Evolutionary conservation across 805 yeast genomes (phyloP).

Genomic region (Suhomyces sp.): DNA sequence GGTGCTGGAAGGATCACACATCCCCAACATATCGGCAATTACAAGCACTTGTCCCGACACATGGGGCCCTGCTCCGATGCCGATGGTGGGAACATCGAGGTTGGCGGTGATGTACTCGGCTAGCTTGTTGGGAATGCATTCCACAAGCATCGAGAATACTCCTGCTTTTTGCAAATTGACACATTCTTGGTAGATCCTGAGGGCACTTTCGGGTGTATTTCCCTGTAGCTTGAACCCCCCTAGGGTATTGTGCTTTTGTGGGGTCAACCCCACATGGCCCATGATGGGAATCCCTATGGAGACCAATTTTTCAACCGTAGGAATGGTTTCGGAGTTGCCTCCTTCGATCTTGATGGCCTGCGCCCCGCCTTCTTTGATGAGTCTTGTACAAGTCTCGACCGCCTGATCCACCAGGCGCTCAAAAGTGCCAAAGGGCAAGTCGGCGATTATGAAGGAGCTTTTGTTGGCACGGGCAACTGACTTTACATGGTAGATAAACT

Average conservation of each 20-base stretch:
- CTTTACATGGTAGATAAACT: constrained; percentile 70
- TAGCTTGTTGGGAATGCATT: constrained; percentile 78
- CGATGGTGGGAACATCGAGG: constrained; percentile 77
- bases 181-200: constrained; percentile 63
- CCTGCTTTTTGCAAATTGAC: constrained; percentile 70
- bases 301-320: constrained; percentile 55
- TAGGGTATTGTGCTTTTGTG: constrained; percentile 72
- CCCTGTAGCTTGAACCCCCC: constrained; percentile 94
- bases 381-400: constrained; percentile 48
- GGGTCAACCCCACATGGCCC: constrained; percentile 92
- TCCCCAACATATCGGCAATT: constrained; percentile 78
- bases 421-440: constrained; percentile 85
- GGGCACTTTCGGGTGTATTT: constrained; percentile 49
- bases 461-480: constrained; percentile 74
- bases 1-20: constrained; percentile 49
- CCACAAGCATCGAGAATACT: constrained; percentile 69
- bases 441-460: constrained; percentile 70
- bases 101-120: constrained; percentile 61
- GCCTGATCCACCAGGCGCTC: constrained; percentile 67
- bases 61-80: constrained; percentile 89
- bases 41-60: constrained; percentile 92
- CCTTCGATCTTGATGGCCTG: constrained; percentile 88
- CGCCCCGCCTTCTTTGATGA: constrained; percentile 55
- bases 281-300: constrained; percentile 80
- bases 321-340: constrained; percentile 51